These are phyloP conservation scores for Pezicula rhizophila DNA, from an alignment of 2,329 filamentous ascomycete genomes.

Conservation along the genomic window DNA sequence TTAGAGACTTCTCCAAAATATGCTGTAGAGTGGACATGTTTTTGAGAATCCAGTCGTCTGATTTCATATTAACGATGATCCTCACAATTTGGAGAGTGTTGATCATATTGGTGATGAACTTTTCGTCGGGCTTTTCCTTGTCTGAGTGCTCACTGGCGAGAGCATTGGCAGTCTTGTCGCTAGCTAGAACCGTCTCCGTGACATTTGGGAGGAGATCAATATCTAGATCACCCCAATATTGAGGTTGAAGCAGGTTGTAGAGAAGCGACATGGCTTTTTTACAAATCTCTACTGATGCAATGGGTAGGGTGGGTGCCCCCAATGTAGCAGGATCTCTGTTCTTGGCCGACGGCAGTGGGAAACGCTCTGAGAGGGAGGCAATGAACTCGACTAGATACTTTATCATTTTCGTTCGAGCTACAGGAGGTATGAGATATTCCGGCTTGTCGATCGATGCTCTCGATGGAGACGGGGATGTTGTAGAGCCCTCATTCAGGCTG, in stretches of 20 bases:
- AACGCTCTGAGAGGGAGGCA: constrained; percentile 80
- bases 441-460: constrained; percentile 44
- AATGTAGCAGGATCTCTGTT: constrained; percentile 46
- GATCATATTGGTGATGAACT: constrained; percentile 80
- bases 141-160: constrained; percentile 54
- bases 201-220: constrained; percentile 87
- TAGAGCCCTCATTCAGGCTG: constrained; percentile 37
- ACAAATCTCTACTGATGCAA: constrained; percentile 68
- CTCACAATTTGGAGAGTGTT: constrained; percentile 91
- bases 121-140: constrained; percentile 72
- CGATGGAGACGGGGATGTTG: constrained; percentile 48
- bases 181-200: constrained; percentile 76
- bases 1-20: constrained; percentile 81
- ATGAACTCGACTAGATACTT: constrained; percentile 97
- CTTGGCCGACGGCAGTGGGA: constrained; percentile 66
- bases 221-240: constrained; percentile 88
- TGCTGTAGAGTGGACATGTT: constrained; percentile 76
- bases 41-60: constrained; percentile 83
- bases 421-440: constrained; percentile 63
- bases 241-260: constrained; percentile 75
- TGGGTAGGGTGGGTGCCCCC: constrained; percentile 41
- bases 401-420: constrained; percentile 72
- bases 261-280: constrained; percentile 79
- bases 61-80: constrained; percentile 80
- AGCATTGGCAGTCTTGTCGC: constrained; percentile 65